Evolutionary conservation across 2,329 filamentous ascomycete species (phyloP).

Genomic region (Sodiomyces alkalinus): DNA sequence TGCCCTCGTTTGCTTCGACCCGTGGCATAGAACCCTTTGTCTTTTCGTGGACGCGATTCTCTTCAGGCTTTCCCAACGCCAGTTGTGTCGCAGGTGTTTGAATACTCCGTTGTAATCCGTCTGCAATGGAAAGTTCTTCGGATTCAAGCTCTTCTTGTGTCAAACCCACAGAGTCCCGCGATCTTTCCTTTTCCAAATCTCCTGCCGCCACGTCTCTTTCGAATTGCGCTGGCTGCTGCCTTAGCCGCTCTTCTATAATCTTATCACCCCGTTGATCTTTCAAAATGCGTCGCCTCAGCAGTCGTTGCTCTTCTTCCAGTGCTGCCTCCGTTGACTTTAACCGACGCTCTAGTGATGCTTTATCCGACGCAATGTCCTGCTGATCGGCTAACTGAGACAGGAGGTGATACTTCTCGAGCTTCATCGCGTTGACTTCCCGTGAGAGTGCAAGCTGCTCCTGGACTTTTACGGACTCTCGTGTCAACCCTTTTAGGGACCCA

Average conservation of each 20-base stretch:
- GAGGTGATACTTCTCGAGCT: slow-evolving; percentile 41
- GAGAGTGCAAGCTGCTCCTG: slow-evolving; percentile 42
- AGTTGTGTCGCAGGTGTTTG: slow-evolving; percentile 21
- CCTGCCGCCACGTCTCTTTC: slow-evolving; percentile 19
- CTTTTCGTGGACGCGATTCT: slow-evolving; percentile 27
- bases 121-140: slow-evolving; percentile 28
- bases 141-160: slow-evolving; percentile 47
- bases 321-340: slow-evolving; percentile 64
- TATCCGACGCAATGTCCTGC: slow-evolving; percentile 59
- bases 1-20: slow-evolving; percentile 44
- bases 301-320: slow-evolving; percentile 72
- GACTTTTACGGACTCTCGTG: slow-evolving; percentile 54
- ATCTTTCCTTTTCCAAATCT: slow-evolving; percentile 9
- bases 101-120: slow-evolving; percentile 21
- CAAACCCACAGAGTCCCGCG: slow-evolving; percentile 25
- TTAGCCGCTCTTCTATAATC: slow-evolving; percentile 26
- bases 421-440: slow-evolving; percentile 35
- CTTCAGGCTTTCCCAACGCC: slow-evolving; percentile 25
- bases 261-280: no score
- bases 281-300: no score
- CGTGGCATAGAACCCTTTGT: slow-evolving; percentile 41
- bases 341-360: slow-evolving; percentile 65
- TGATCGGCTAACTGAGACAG: slow-evolving; percentile 40
- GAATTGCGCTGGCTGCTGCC: slow-evolving; percentile 17
- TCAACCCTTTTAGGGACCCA: slow-evolving; percentile 48